These are phyloP conservation scores for Intubia oerlemansii DNA, from an alignment of 2,329 filamentous ascomycete genomes.

Conservation along the genomic window DNA sequence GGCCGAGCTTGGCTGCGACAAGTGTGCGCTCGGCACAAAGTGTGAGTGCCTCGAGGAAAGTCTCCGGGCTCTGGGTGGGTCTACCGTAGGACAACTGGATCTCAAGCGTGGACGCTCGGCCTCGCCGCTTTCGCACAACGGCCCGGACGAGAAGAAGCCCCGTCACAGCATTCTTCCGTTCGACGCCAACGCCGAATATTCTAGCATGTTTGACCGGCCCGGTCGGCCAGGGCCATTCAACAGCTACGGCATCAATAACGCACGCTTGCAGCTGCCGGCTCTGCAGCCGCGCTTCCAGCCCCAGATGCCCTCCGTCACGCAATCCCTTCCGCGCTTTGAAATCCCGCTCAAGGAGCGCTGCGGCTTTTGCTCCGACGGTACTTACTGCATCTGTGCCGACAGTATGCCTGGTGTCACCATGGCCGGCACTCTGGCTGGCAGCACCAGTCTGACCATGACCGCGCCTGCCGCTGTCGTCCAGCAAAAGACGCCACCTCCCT, in stretches of 20 bases:
- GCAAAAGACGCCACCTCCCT: slow-evolving; percentile 36
- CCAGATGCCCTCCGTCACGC: slow-evolving; percentile 1
- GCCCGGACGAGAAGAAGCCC: slow-evolving; percentile 32
- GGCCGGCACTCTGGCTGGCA: no score
- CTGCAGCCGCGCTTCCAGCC: slow-evolving; percentile 9
- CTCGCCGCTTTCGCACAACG: slow-evolving; percentile 17
- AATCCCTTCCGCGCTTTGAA: slow-evolving; percentile 8
- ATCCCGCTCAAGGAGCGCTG: slow-evolving; percentile 43
- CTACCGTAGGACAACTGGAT: slow-evolving; percentile 12
- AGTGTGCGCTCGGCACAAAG: slow-evolving; percentile 37
- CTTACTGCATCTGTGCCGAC: slow-evolving; percentile 65
- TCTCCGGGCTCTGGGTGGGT: slow-evolving; percentile 13
- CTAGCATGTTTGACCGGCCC: no score
- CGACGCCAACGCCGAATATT: no score
- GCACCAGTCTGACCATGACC: slow-evolving; percentile 14
- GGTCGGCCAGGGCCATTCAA: no score
- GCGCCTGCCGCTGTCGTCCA: slow-evolving; percentile 14
- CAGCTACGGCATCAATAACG: no score
- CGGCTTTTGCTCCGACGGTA: slow-evolving; percentile 66
- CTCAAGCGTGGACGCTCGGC: slow-evolving; percentile 24
- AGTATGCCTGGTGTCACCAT: slow-evolving; percentile 12
- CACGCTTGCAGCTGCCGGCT: slow-evolving; percentile 6
- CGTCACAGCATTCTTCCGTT: slow-evolving; percentile 22
- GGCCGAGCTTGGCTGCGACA: slow-evolving; percentile 38
- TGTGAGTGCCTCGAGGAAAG: slow-evolving; percentile 39